Evolutionary conservation across 2,329 filamentous ascomycete species (phyloP).

Genomic region (Penicillium digitatum): DNA sequence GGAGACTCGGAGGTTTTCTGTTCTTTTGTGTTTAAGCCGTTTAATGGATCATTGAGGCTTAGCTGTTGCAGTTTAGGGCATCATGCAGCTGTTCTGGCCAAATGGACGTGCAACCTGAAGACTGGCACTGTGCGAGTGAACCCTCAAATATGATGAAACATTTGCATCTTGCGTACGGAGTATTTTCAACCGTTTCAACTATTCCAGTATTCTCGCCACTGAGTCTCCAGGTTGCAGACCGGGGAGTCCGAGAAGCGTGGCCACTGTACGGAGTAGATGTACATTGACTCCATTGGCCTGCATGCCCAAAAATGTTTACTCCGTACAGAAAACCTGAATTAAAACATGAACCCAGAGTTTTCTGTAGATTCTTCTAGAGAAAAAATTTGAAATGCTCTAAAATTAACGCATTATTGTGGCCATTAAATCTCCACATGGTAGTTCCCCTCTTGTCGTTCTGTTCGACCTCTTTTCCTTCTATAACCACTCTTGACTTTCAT

Average conservation of each 20-base stretch:
- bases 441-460: slow-evolving; percentile 17
- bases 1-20: background rate
- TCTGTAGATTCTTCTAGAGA: background rate
- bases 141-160: slow-evolving; percentile 13
- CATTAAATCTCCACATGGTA: slow-evolving; percentile 13
- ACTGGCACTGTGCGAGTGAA: slow-evolving; percentile 16
- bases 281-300: slow-evolving; percentile 7
- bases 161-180: slow-evolving; percentile 3
- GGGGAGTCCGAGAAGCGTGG: slow-evolving; percentile 17
- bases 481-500: slow-evolving; percentile 14
- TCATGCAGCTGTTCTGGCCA: slow-evolving; percentile 21
- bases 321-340: too few species aligned
- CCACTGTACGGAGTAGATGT: background rate
- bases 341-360: background rate
- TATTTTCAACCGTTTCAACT: slow-evolving; percentile 13
- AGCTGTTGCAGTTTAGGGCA: slow-evolving; percentile 30
- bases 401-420: slow-evolving; percentile 11
- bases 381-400: slow-evolving; percentile 1
- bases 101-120: slow-evolving; percentile 27
- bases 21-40: slow-evolving; percentile 7
- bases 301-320: slow-evolving; percentile 7
- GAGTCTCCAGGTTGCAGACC: slow-evolving; percentile 10
- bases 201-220: slow-evolving; percentile 11
- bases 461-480: slow-evolving; percentile 14
- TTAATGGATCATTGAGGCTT: slow-evolving; percentile 34